Percentiles rank a stretch among this genome's conserved stretches.
Evolutionary conservation across 2,329 filamentous ascomycete species (phyloP).

Genomic region (Gnomoniopsis sp.): DNA sequence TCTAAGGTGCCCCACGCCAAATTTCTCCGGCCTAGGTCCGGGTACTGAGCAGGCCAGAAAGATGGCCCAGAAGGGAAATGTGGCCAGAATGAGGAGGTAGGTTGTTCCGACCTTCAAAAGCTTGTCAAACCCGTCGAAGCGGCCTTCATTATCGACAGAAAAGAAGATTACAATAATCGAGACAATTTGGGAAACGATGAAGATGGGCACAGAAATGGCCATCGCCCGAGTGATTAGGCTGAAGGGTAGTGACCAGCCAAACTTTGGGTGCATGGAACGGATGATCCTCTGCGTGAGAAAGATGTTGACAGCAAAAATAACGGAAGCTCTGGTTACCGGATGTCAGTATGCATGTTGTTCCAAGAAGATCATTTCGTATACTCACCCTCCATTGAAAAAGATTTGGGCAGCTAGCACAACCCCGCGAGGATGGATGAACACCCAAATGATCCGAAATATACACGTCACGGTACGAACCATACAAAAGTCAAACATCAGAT

Average conservation of each 20-base stretch:
- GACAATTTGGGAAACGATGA: conserved; percentile 31
- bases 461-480: conserved; percentile 32
- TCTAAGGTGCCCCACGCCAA: conserved; percentile 29
- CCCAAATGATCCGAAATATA: conserved; percentile 34
- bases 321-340: conserved; percentile 24
- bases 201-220: conserved; percentile 25
- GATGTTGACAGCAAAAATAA: conserved; percentile 35
- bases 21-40: conserved; percentile 27
- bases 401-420: conserved; percentile 33
- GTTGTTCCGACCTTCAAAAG: conserved; percentile 21
- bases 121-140: conserved; percentile 11
- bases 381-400: conserved; percentile 33
- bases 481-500: conserved; percentile 34
- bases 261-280: conserved; percentile 32
- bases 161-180: conserved; percentile 26
- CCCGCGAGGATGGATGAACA: conserved; percentile 22
- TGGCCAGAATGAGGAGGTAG: conserved; percentile 23
- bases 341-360: background rate
- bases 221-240: conserved; percentile 23
- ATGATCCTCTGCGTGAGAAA: conserved; percentile 37
- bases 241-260: conserved; percentile 32
- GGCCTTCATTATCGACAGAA: conserved; percentile 19
- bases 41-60: conserved; percentile 25
- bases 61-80: conserved; percentile 22
- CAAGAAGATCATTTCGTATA: background rate